phyloP scores from a whole-genome alignment of 2,329 filamentous ascomycete species.

The Fusarium nelsonii region DNA sequence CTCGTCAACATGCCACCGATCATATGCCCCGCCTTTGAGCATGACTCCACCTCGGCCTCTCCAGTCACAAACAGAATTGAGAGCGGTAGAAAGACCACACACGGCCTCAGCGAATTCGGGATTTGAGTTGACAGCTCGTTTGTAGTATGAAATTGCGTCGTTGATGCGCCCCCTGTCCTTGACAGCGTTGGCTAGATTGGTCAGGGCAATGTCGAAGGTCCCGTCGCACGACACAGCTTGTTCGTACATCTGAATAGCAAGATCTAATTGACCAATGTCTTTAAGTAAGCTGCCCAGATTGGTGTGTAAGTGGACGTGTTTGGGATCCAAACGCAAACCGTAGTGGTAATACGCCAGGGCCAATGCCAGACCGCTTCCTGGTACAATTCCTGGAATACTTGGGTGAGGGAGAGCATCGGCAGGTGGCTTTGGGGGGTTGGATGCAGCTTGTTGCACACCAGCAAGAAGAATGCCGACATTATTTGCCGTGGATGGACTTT shows the following conservation, averaged over 20 bases:
- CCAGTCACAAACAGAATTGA: conserved; percentile 98
- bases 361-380: conserved; percentile 87
- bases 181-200: conserved; percentile 96
- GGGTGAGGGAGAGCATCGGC: conserved; percentile 41
- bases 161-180: conserved; percentile 94
- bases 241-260: conserved; percentile 97
- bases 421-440: conserved; percentile 48
- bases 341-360: conserved; percentile 97
- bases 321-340: conserved; percentile 84
- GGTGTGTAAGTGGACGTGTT: conserved; percentile 95
- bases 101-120: conserved; percentile 97
- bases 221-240: conserved; percentile 91
- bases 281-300: conserved; percentile 96
- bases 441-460: conserved; percentile 79
- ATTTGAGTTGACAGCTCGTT: conserved; percentile 88
- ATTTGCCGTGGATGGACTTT: conserved; percentile 96
- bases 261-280: conserved; percentile 91
- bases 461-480: conserved; percentile 98
- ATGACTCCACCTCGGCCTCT: conserved; percentile 87
- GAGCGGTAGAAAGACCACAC: conserved; percentile 91
- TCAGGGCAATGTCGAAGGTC: conserved; percentile 96
- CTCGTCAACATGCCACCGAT: conserved; percentile 94
- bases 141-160: conserved; percentile 94
- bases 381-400: conserved; percentile 80
- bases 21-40: conserved; percentile 77